Base-by-base conservation (phyloP, 805 yeast genomes). In the Candida ovalis region DNA sequence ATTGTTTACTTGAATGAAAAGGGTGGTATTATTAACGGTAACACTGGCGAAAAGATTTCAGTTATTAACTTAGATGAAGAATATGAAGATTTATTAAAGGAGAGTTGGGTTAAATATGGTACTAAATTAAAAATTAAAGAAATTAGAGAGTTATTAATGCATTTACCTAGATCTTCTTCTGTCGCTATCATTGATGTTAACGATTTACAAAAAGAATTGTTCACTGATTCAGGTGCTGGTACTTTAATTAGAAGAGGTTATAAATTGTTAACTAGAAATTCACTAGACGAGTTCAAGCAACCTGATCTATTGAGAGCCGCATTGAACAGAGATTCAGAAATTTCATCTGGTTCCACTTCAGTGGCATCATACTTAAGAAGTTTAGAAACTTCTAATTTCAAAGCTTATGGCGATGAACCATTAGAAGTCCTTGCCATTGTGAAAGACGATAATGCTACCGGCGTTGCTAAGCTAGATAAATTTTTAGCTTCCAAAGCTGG, bases 161-260 rank as follows among this genome's bases (percentile, higher is more conserved):
- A 86, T 66, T 78, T 94, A 66, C 99, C 99, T 51, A 84, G 98
- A 68, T 88, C 97, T 3, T 90, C 97, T 0, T 90, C 97, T 4
- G 99, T 94, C 43, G 99, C 99, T 40, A 94, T 94, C 66, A 94
- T 94, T 60, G 88, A 92, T 57, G 97, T 94, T 40, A 81, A 88
- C 60, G 97, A 94, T 66, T 78, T 94, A 62, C 98, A 94, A 72
- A 94, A 92, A 68, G 99, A 94, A 70, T 80, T 94, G 63, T 94
- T 94, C 72, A 94, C 99, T 37, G 99, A 94, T 68, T 86, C 96
- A 17, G 99, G 99, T 69, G 99, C 99, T 27, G 99, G 99, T 64
- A 94, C 99, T 41, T 77, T 94, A 74, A 90, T 94, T 61, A 86
- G 99, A 78, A 84, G 99, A 70, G 99, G 99, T 53, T 88, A 92